Evolutionary conservation across 1,284 basidiomycete genomes (phyloP).

Genomic region (Peniophora sp.): DNA sequence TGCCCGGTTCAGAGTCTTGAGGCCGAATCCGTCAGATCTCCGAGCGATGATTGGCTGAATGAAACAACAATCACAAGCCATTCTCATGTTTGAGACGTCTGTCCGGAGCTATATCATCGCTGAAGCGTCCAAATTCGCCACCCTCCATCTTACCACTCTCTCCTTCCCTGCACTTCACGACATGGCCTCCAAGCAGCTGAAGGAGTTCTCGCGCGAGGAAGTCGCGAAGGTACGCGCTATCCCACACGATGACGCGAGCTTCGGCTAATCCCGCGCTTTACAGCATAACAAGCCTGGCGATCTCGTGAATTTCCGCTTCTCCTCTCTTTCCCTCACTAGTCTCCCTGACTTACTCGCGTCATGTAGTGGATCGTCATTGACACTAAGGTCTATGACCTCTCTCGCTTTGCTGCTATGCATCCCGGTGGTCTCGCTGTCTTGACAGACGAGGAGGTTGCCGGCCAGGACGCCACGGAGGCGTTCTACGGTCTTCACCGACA

Average conservation of each 20-base stretch:
- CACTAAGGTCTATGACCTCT: constrained; percentile 75
- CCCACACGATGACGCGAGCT: neutral
- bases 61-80: constrained; percentile 1
- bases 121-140: too few relatives aligned
- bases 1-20: too few relatives aligned
- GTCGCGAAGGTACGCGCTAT: constrained; percentile 37
- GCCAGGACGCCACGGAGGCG: constrained; percentile 78
- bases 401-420: constrained; percentile 72
- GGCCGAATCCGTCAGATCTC: too few relatives aligned
- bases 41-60: neutral
- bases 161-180: neutral
- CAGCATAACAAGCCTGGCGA: constrained; percentile 61
- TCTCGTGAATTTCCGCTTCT: constrained; percentile 30
- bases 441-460: constrained; percentile 61
- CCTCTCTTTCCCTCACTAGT: neutral
- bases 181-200: constrained; percentile 38
- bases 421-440: constrained; percentile 78
- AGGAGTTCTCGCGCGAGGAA: constrained; percentile 42
- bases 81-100: neutral
- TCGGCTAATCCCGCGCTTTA: neutral
- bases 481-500: constrained; percentile 81
- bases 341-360: too few relatives aligned
- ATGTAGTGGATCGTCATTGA: constrained; percentile 78
- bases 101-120: neutral
- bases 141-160: neutral